A percentile compares a stretch with the other conserved stretches of the same genome.
Evolutionary conservation across 1,284 basidiomycete genomes (phyloP).

Genomic region (Sporisorium iseilematis-ciliati): DNA sequence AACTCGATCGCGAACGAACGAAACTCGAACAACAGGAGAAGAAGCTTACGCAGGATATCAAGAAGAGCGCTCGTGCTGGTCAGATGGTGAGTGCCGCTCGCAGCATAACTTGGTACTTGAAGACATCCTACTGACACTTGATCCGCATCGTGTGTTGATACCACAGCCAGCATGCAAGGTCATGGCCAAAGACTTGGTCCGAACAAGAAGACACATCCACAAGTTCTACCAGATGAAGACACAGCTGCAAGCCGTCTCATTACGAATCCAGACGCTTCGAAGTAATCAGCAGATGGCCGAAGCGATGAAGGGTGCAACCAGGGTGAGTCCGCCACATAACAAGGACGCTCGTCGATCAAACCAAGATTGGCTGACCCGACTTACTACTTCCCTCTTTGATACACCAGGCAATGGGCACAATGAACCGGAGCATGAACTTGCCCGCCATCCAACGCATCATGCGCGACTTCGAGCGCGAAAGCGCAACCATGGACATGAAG

Average conservation of each 20-base stretch:
- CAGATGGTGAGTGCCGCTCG: constrained; percentile 80
- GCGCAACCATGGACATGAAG: constrained; percentile 99
- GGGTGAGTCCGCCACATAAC: constrained; percentile 72
- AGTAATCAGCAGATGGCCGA: constrained; percentile 99
- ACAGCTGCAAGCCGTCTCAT: constrained; percentile 93
- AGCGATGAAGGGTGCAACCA: constrained; percentile 97
- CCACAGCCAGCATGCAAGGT: constrained; percentile 80
- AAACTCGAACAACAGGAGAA: constrained; percentile 89
- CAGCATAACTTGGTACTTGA: neutral
- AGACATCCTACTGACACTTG: neutral
- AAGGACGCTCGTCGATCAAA: too few species aligned
- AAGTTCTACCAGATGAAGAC: constrained; percentile 99
- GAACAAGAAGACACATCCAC: constrained; percentile 93
- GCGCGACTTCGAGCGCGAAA: constrained; percentile 98
- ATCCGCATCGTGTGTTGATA: neutral
- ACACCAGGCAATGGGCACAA: constrained; percentile 88
- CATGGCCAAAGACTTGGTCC: constrained; percentile 97
- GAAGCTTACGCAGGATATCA: constrained; percentile 81
- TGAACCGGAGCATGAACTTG: constrained; percentile 95
- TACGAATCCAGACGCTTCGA: constrained; percentile 94
- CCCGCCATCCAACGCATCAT: constrained; percentile 95
- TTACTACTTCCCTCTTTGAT: neutral
- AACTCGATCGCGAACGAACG: constrained; percentile 91
- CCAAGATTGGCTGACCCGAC: neutral
- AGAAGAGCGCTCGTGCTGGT: constrained; percentile 93